These are phyloP conservation scores for Protea cynaroides DNA, from an alignment of 164 flowering plant species.

Conservation along the genomic window DNA sequence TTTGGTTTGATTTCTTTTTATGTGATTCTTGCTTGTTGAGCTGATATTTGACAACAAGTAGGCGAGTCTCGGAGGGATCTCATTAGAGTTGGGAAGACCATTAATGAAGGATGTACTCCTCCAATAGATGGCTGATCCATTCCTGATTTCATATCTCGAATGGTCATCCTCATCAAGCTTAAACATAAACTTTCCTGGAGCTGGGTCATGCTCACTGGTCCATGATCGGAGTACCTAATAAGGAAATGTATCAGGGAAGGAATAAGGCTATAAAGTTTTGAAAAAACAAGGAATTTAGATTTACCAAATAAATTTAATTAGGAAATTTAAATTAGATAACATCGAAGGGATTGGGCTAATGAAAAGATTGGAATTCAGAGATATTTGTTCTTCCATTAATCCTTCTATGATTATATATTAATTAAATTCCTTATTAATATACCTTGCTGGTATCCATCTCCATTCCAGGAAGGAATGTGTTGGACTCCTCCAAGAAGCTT, in stretches of 20 bases:
- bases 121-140: neutral
- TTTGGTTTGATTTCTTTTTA: neutral
- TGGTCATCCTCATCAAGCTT: neutral
- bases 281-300: too few species aligned
- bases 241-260: too few species aligned
- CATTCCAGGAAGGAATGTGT: constrained; percentile 13
- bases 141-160: neutral
- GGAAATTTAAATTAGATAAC: too few species aligned
- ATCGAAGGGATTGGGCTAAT: too few species aligned
- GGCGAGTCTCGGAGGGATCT: neutral
- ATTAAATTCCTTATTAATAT: too few species aligned
- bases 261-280: too few species aligned
- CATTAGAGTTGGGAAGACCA: neutral
- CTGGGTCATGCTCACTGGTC: neutral
- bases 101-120: neutral
- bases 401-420: too few species aligned
- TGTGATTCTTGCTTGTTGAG: neutral
- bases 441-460: neutral
- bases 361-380: too few species aligned
- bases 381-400: too few species aligned
- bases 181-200: neutral
- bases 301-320: too few species aligned
- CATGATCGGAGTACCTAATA: neutral
- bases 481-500: constrained; percentile 2
- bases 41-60: neutral